Percentiles rank a stretch among this genome's conserved stretches.
These are phyloP conservation scores for Lepiota subincarnata DNA, from an alignment of 768 basidiomycete genomes.

Conservation along the genomic window DNA sequence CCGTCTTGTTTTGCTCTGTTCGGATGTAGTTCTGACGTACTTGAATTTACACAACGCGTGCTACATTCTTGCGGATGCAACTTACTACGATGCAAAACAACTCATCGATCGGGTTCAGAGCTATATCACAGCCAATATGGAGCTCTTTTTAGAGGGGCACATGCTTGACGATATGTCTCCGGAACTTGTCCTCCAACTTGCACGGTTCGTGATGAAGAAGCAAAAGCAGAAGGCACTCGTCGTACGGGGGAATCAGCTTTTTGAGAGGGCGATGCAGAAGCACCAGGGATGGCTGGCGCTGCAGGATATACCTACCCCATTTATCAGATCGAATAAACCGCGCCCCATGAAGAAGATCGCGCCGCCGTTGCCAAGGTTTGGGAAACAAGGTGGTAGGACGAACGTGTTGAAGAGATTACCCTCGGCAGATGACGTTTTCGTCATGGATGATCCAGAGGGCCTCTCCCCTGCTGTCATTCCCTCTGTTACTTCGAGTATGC, in stretches of 20 bases:
- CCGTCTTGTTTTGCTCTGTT: slow-evolving; percentile 79
- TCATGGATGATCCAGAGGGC: slow-evolving; percentile 74
- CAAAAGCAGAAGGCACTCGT: slow-evolving; percentile 69
- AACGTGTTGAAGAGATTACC: slow-evolving; percentile 19
- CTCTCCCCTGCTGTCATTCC: slow-evolving; percentile 24
- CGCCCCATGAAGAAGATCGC: slow-evolving; percentile 16
- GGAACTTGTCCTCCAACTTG: slow-evolving; percentile 64
- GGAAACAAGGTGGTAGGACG: not conserved
- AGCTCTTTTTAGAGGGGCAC: slow-evolving; percentile 76
- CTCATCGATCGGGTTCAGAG: slow-evolving; percentile 69
- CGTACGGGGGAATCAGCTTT: slow-evolving; percentile 51
- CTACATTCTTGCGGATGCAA: slow-evolving; percentile 77
- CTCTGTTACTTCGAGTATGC: slow-evolving; percentile 24
- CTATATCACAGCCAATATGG: slow-evolving; percentile 82
- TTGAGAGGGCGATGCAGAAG: slow-evolving; percentile 52
- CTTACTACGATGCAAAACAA: slow-evolving; percentile 65
- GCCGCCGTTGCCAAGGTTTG: slow-evolving; percentile 14
- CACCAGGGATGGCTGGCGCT: slow-evolving; percentile 66
- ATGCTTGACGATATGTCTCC: slow-evolving; percentile 74
- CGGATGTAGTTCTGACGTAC: slow-evolving; percentile 62
- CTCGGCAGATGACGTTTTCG: slow-evolving; percentile 69
- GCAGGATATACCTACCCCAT: slow-evolving; percentile 63
- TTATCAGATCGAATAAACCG: slow-evolving; percentile 30
- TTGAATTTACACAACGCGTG: slow-evolving; percentile 74
- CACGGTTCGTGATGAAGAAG: slow-evolving; percentile 46